phyloP scores from a whole-genome alignment of 345 rosid genomes.

The Salix caprea region DNA sequence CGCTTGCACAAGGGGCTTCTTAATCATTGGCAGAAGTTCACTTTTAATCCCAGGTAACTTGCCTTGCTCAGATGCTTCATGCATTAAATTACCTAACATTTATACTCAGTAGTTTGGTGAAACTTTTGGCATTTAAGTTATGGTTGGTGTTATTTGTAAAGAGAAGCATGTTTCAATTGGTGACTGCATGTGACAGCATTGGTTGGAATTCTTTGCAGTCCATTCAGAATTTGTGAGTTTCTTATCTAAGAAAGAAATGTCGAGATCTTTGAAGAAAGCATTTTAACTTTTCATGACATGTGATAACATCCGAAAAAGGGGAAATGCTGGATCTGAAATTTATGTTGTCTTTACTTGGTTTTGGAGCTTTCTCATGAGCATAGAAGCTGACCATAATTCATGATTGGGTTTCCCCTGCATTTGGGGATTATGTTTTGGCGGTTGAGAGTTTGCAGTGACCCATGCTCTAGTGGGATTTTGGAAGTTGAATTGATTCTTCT shows the following conservation, averaged over 20 bases:
- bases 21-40: slow-evolving; percentile 95
- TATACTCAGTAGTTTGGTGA: neutral
- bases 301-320: neutral
- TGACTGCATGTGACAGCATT: neutral
- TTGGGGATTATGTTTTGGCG: neutral
- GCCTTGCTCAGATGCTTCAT: slow-evolving; percentile 6
- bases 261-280: neutral
- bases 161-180: neutral
- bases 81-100: neutral
- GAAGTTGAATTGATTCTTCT: neutral
- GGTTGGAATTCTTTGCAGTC: neutral
- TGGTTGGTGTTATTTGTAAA: neutral
- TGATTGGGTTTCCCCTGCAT: neutral
- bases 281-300: neutral
- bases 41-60: slow-evolving; percentile 88
- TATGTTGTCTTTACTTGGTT: neutral
- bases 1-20: slow-evolving; percentile 77
- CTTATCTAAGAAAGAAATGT: neutral
- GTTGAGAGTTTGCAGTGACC: neutral
- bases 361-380: neutral
- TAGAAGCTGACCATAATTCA: neutral
- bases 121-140: neutral
- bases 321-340: neutral
- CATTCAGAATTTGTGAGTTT: neutral
- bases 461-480: neutral